Conservation (phyloP, 2,329 filamentous ascomycete genomes). For the Calonectria crousiana region DNA sequence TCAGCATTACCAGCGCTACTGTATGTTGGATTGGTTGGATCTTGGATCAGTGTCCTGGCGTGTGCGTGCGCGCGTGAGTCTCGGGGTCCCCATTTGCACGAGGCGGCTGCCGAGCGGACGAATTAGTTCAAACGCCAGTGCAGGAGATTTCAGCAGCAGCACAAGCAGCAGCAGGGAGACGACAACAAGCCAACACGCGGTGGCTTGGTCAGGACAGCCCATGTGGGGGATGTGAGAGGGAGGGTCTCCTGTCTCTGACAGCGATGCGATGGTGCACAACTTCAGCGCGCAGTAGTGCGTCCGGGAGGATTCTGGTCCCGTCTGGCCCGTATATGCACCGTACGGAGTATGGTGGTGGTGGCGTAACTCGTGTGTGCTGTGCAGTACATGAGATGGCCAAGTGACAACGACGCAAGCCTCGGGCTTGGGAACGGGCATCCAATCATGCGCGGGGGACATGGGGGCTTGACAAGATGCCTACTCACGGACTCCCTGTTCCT, state of each 20-base stretch:
- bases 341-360: constrained; percentile 5
- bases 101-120: not conserved
- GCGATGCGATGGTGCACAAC: not conserved
- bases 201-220: not conserved
- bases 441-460: not conserved
- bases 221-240: not conserved
- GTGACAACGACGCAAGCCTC: not conserved
- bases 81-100: not conserved
- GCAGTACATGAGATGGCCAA: not conserved
- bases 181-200: constrained; percentile 3
- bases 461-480: not conserved
- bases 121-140: constrained; percentile 9
- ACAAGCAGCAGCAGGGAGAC: not conserved
- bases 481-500: constrained; percentile 13
- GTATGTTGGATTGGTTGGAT: not conserved
- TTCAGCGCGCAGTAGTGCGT: constrained; percentile 18
- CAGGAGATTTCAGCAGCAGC: constrained; percentile 4
- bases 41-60: not conserved
- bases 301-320: not conserved
- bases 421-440: not conserved
- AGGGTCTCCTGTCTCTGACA: not conserved
- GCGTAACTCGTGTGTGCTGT: not conserved
- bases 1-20: not conserved
- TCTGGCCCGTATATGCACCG: constrained; percentile 25
- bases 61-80: not conserved